Evolutionary conservation across 1,139 yeast genomes (phyloP), one percentile per base, ranked within the genome.

Genomic region (Taphrina pruni): DNA sequence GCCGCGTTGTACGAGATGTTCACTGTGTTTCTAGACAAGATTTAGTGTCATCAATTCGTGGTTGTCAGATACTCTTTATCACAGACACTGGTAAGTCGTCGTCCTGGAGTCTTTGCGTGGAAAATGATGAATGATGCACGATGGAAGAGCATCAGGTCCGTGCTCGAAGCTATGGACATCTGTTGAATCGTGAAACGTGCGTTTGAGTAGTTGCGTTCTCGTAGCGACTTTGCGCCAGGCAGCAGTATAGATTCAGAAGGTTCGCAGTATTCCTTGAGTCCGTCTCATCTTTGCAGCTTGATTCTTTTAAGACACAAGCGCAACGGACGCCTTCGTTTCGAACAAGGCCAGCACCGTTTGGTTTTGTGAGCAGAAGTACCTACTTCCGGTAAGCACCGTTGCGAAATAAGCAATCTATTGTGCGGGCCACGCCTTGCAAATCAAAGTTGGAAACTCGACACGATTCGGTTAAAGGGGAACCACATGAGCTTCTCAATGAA

Each of bases 401-500:
- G 54, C 54, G n/a, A 8, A 14, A 50, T 21, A 50, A 26, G 54
- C 54, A 50, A 50, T 50, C 54, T 50, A 50, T 50, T 50, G 54
- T 50, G 54, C 54, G 54, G 54, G 54, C 9, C 21, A 50, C 54
- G 36, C 54, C 54, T 21, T 50, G 36, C 54, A 50, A 21, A 26
- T 50, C 54, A 20, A 26, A 50, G 36, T 50, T 35, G 54, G 54
- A 50, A 50, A 50, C 54, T 50, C 12, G 54, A 21, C 54, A 26
- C 54, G 32, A 21, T 11, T 35, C 21, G 20, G 48, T 50, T 50
- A 50, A 50, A 50, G 54, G 54, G 21, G 54, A 21, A 9, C 17
- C 50, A 41, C 36, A 56, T 56, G 60, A 56, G 60, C 50, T 56
- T 56, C 50, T 20, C 60, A 17, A 56, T 56, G 46, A 41, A 56